Evolutionary conservation across 495 filamentous ascomycete species (phyloP), one percentile per base, ranked within the genome.

Genomic region (Pseudevernia furfuracea): DNA sequence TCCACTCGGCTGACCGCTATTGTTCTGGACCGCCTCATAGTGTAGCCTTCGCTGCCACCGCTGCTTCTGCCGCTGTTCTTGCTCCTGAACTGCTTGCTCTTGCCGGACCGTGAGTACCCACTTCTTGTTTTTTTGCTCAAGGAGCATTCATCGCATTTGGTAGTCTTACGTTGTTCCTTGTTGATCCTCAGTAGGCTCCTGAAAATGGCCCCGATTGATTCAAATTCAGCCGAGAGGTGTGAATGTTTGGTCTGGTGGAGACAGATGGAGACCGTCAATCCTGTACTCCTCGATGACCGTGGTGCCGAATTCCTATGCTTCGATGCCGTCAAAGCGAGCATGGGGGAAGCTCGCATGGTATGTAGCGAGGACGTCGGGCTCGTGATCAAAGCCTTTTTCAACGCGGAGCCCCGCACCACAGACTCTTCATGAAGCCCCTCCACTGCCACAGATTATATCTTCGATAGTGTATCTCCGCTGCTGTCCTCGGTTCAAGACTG

Each of bases 221-320:
- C 19, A 8, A 21, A 1, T 44, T 21, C 17, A 46, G 21, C 43
- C n/a, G n/a, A n/a, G n/a, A 0, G 86, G 85, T 0, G 89, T 93
- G 74, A 87, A 96, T 1, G 83, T 83, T 65, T 95, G 89, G 58
- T 93, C 97, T 0, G 92, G 92, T 0, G 91, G 90, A 0, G 89
- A 94, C 0, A 93, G 72, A 61, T 97, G 92, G 4, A 89, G 77
- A n/a, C 95, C 74, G 67, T 96, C 91, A 0, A 90, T 81, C 23
- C 71, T 71, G 19, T 76, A 59, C 58, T 74, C 62, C 3, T 70
- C 38, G 49, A 65, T 23, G 59, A 63, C 60, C 65, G 69, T 19
- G 62, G 69, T 25, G 60, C 77, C 3, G 69, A 90, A 83, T 12
- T 84, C 71, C 41, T 80, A 70, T 6, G 81, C 80, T 1, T 77